phyloP scores from a whole-genome alignment of 805 yeast genomes.

The Sugiyamaella valdiviana region DNA sequence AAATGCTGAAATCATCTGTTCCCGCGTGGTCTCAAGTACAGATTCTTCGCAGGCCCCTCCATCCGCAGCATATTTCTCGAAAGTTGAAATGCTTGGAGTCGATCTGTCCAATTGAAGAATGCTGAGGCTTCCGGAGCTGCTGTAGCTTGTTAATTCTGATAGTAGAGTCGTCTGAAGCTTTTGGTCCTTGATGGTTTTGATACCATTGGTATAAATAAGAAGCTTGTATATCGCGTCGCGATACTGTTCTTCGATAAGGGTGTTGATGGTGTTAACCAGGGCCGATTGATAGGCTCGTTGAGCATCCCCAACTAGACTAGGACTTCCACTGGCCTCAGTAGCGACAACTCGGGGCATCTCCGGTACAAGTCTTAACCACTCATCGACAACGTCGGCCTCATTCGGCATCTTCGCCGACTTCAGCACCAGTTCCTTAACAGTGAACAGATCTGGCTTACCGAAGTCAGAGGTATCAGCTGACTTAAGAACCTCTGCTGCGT shows the following conservation, averaged over 20 bases:
- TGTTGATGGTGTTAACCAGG: background rate
- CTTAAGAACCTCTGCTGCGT: background rate
- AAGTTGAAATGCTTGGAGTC: background rate
- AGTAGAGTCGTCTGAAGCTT: constrained; percentile 22
- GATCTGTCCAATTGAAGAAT: background rate
- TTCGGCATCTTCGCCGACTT: background rate
- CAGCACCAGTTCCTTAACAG: background rate
- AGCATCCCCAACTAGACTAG: background rate
- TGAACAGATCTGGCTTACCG: background rate
- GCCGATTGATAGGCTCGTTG: constrained; percentile 5
- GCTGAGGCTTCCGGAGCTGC: constrained; percentile 4
- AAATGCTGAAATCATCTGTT: background rate
- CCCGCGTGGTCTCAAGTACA: background rate
- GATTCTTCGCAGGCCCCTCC: background rate
- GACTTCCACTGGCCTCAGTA: background rate
- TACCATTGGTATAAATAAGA: constrained; percentile 22
- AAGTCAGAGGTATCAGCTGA: background rate
- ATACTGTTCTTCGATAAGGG: constrained; percentile 9
- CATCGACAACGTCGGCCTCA: background rate
- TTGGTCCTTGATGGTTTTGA: constrained; percentile 6
- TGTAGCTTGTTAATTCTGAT: constrained; percentile 1
- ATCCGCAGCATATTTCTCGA: constrained; percentile 1
- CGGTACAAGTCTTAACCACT: background rate
- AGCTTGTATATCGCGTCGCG: constrained; percentile 14
- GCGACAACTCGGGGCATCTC: background rate